A percentile compares a stretch with the other conserved stretches of the same genome.
Conservation (phyloP, 1,284 basidiomycete genomes). For the Cystobasidium sp. region DNA sequence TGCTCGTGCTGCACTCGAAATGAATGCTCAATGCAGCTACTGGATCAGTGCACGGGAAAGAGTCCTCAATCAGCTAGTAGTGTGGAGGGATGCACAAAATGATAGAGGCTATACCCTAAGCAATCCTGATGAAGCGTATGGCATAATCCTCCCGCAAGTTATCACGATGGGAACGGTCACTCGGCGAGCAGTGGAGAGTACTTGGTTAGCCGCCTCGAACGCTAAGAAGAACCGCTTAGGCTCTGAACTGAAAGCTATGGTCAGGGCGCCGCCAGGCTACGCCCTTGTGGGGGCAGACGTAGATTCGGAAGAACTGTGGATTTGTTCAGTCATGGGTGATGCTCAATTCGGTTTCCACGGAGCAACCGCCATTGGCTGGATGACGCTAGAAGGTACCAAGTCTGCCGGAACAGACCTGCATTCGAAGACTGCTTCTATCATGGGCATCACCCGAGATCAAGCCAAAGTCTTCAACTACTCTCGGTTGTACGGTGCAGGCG, state of each 20-base stretch:
- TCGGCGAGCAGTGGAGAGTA: slow-evolving; percentile 94
- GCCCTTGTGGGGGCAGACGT: slow-evolving; percentile 97
- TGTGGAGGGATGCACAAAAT: slow-evolving; percentile 65
- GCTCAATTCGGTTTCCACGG: slow-evolving; percentile 97
- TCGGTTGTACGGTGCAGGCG: slow-evolving; percentile 96
- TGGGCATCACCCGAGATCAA: slow-evolving; percentile 90
- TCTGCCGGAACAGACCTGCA: slow-evolving; percentile 92
- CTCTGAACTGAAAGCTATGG: slow-evolving; percentile 96
- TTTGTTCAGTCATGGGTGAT: slow-evolving; percentile 97
- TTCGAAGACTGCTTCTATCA: slow-evolving; percentile 92
- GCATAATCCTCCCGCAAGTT: slow-evolving; percentile 93
- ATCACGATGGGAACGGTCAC: slow-evolving; percentile 99
- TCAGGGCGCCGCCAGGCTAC: slow-evolving; percentile 90
- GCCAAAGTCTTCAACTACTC: slow-evolving; percentile 99
- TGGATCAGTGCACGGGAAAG: slow-evolving; percentile 96
- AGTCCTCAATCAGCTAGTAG: slow-evolving; percentile 89
- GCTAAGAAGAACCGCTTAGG: slow-evolving; percentile 97
- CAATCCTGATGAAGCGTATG: slow-evolving; percentile 66
- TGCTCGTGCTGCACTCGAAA: slow-evolving; percentile 81
- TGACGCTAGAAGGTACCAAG: slow-evolving; percentile 99
- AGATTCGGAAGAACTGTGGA: slow-evolving; percentile 99
- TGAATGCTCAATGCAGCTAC: slow-evolving; percentile 95
- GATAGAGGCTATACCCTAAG: slow-evolving; percentile 39
- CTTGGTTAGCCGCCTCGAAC: slow-evolving; percentile 98
- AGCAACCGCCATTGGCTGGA: slow-evolving; percentile 97